Evolutionary conservation across 2,329 filamentous ascomycete genomes (phyloP), one percentile per base, ranked within the genome.

Genomic region (Xylaria sp.): DNA sequence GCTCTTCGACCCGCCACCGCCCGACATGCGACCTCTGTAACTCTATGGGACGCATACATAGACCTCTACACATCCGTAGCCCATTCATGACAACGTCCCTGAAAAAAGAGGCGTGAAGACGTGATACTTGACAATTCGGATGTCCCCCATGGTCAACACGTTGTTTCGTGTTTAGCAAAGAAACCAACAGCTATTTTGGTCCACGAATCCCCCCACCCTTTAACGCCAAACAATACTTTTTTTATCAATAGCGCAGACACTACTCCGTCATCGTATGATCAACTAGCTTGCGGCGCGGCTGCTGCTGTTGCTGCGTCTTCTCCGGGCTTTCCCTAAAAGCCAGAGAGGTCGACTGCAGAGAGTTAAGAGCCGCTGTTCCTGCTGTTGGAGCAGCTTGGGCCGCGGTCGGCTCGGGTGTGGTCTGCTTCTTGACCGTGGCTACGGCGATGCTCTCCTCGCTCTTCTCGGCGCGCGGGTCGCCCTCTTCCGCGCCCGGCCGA

Each of bases 241-340:
- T 41, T 60, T 28, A 41, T 34, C n/a, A 46, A 59, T 12, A 46
- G 28, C 5, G 36, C 30, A 10, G 45, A 50, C 15, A 43, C 39
- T 66, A 68, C 56, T 69, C 68, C 18, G 67, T 57, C 18, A 58
- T 13, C 39, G 80, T 75, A 67, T n/a, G n/a, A n/a, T 78, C 74
- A 39, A 82, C 72, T 20, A 78, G 72, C 46, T 77, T 72, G 23
- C 74, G 70, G 28, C 34, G 62, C 36, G 55, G 76, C 28, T 68
- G 55, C 45, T 67, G 70, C 28, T 68, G 55, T 39, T 67, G 70
- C 53, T 81, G 80, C 59, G 80, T 74, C 80, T 89, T 89, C 75
- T 90, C 88, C 28, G 88, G 87, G 74, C 87, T 90, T 71, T 86
- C 85, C 74, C 88, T 85, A 80, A 87, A 87, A 73, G 88, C 86